Evolutionary conservation across 306 rosid species (phyloP).

Genomic region (Quillaja saponaria): DNA sequence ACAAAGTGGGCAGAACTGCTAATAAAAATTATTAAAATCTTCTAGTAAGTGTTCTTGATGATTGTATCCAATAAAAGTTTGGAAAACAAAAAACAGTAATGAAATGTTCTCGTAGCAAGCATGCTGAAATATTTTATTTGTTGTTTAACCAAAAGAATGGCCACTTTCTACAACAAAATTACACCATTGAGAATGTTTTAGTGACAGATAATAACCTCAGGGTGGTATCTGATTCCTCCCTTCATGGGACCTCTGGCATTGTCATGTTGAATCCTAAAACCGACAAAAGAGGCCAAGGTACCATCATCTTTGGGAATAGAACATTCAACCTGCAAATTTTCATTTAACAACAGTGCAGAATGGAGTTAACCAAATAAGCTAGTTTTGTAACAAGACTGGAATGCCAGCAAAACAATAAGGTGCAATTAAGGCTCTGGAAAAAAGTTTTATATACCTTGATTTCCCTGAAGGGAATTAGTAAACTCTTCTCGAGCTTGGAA

Average conservation of each 20-base stretch:
- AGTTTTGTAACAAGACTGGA: conserved; percentile 15
- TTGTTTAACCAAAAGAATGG: no score
- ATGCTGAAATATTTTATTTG: no score
- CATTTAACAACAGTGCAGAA: conserved; percentile 16
- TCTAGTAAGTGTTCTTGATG: no score
- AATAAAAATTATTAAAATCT: not conserved
- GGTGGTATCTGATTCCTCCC: conserved; percentile 99
- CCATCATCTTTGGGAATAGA: conserved; percentile 95
- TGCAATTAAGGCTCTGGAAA: conserved; percentile 4
- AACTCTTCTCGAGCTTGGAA: conserved; percentile 89
- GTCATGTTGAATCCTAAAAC: conserved; percentile 95
- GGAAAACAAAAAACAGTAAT: no score
- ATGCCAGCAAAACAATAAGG: conserved; percentile 12
- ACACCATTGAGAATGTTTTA: not conserved
- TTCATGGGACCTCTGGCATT: conserved; percentile 99
- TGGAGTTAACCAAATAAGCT: conserved; percentile 10
- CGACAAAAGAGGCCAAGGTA: conserved; percentile 74
- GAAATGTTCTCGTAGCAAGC: no score
- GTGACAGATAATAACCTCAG: conserved; percentile 62
- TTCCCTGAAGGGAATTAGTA: conserved; percentile 90
- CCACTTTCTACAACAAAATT: no score
- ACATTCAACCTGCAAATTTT: conserved; percentile 75
- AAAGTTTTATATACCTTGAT: conserved; percentile 60
- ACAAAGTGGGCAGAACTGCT: no score
- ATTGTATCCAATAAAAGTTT: no score